Percentiles rank a stretch among this genome's conserved stretches.
These are phyloP conservation scores for Vigna reflexopilosa DNA, from an alignment of 306 rosid species.

Conservation along the genomic window DNA sequence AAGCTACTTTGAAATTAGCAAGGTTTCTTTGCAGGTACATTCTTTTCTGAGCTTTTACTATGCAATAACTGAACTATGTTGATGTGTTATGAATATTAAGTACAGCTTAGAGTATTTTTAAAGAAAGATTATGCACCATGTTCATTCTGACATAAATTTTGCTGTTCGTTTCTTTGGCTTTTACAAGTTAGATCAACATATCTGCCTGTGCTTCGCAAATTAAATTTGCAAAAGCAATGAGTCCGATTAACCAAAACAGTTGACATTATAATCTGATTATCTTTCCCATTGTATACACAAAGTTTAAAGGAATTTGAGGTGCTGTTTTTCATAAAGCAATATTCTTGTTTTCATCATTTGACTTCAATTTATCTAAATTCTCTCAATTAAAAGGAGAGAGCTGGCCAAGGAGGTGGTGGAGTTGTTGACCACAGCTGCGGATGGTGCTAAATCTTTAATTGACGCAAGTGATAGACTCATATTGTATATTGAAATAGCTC, in stretches of 20 bases:
- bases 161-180: constrained; percentile 22
- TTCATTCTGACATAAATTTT: constrained; percentile 10
- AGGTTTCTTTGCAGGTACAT: constrained; percentile 92
- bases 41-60: constrained; percentile 36
- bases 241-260: constrained; percentile 23
- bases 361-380: constrained; percentile 21
- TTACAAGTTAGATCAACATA: constrained; percentile 34
- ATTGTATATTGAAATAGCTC: constrained; percentile 92
- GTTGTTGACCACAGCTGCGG: constrained; percentile 88
- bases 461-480: constrained; percentile 95
- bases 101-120: constrained; percentile 20
- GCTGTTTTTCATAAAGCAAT: constrained; percentile 19
- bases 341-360: constrained; percentile 29
- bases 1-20: constrained; percentile 95
- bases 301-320: constrained; percentile 13
- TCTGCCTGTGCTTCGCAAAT: constrained; percentile 30
- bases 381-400: constrained; percentile 74
- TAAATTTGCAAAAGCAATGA: constrained; percentile 15
- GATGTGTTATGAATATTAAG: constrained; percentile 23
- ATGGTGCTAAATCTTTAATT: constrained; percentile 95
- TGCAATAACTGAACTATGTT: constrained; percentile 26
- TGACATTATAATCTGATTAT: constrained; percentile 19
- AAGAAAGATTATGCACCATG: constrained; percentile 16
- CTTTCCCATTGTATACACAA: constrained; percentile 9
- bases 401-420: constrained; percentile 93